These are phyloP conservation scores for Aureobasidium mangrovei DNA, from an alignment of 2,329 filamentous ascomycete species.

Conservation along the genomic window DNA sequence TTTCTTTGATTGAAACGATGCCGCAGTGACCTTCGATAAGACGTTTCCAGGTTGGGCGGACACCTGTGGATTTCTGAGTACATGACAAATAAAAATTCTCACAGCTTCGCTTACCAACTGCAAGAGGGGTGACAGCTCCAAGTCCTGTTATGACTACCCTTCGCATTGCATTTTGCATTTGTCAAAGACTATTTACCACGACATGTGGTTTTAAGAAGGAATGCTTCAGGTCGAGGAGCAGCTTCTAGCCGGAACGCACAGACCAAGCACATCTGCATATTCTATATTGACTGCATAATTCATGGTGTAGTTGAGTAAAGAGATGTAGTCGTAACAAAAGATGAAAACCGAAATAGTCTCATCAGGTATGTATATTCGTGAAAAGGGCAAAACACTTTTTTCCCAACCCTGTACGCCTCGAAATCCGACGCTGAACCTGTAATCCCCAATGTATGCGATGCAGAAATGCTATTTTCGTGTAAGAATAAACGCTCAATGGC, in stretches of 20 bases:
- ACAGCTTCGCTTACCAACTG: conserved; percentile 21
- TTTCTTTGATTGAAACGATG: conserved; percentile 61
- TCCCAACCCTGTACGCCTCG: not conserved
- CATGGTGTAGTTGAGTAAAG: no score
- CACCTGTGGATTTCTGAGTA: conserved; percentile 37
- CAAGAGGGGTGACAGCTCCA: conserved; percentile 38
- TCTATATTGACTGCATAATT: no score
- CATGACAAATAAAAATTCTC: not conserved
- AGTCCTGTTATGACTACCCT: conserved; percentile 43
- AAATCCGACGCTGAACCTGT: not conserved
- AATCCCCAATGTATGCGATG: not conserved
- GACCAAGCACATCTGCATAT: not conserved
- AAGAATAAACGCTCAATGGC: no score
- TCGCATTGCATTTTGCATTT: conserved; percentile 36
- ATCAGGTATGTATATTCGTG: not conserved
- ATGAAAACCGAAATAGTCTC: no score
- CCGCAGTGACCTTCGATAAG: conserved; percentile 74
- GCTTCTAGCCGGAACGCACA: not conserved
- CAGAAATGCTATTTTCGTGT: not conserved
- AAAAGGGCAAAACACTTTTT: not conserved
- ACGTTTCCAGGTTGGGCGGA: conserved; percentile 68
- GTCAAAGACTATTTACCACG: not conserved
- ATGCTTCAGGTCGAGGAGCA: not conserved
- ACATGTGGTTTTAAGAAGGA: not conserved
- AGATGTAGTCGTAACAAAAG: no score